Evolutionary conservation across 768 basidiomycete genomes (phyloP).

Genomic region (Collybiopsis luxurians): DNA sequence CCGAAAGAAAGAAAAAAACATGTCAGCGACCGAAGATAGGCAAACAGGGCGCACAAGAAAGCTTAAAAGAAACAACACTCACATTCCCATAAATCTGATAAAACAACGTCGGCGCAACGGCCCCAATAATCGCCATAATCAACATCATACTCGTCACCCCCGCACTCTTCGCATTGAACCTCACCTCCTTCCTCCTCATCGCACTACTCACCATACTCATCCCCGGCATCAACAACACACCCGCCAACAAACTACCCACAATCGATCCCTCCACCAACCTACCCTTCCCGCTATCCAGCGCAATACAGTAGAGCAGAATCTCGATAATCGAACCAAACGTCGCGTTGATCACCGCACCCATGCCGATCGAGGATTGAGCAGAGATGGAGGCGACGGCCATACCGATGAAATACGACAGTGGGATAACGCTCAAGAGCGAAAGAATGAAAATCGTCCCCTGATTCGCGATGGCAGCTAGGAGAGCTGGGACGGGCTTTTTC

Average conservation of each 20-base stretch:
- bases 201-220: slow-evolving; percentile 94
- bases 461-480: slow-evolving; percentile 69
- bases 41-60: neutral
- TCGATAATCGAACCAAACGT: slow-evolving; percentile 99
- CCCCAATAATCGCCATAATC: slow-evolving; percentile 99
- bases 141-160: slow-evolving; percentile 99
- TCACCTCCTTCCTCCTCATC: slow-evolving; percentile 87
- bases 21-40: neutral
- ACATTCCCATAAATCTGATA: slow-evolving; percentile 98
- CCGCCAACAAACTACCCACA: slow-evolving; percentile 91
- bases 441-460: slow-evolving; percentile 81
- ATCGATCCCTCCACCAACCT: slow-evolving; percentile 96
- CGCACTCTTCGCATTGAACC: slow-evolving; percentile 98
- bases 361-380: slow-evolving; percentile 97
- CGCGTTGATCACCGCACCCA: slow-evolving; percentile 99
- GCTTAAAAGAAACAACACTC: slow-evolving; percentile 28
- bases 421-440: slow-evolving; percentile 88
- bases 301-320: slow-evolving; percentile 89
- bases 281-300: slow-evolving; percentile 87
- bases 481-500: slow-evolving; percentile 54
- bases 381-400: slow-evolving; percentile 99
- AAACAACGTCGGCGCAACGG: slow-evolving; percentile 91
- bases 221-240: slow-evolving; percentile 96
- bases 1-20: slow-evolving; percentile 15
- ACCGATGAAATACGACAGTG: slow-evolving; percentile 97